phyloP scores from a whole-genome alignment of 129 eudicot genomes.

The Saposhnikovia divaricata region DNA sequence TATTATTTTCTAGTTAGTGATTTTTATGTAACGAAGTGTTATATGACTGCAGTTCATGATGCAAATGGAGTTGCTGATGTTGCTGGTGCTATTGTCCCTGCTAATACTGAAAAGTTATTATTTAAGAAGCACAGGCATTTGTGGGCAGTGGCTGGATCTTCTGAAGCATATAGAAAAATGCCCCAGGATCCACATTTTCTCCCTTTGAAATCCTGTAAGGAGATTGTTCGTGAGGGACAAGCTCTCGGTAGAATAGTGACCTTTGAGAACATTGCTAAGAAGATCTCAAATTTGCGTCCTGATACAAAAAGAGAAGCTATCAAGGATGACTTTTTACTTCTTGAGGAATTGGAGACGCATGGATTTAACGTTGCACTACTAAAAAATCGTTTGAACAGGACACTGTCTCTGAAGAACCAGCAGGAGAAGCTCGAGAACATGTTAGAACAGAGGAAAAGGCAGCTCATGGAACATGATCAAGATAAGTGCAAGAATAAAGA shows the following conservation, averaged over 20 bases:
- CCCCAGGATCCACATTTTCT: not conserved
- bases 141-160: not conserved
- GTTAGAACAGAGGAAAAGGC: not conserved
- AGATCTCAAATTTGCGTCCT: not conserved
- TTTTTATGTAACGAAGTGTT: not conserved
- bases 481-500: not conserved
- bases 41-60: not conserved
- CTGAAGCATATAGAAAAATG: too few relatives aligned
- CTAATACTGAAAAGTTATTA: not conserved
- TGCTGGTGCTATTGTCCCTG: not conserved
- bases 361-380: not conserved
- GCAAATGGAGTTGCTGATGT: not conserved
- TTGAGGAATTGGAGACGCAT: not conserved
- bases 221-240: not conserved
- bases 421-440: not conserved
- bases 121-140: not conserved
- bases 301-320: not conserved
- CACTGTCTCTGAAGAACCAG: not conserved
- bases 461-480: not conserved
- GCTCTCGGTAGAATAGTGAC: not conserved
- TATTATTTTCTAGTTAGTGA: too few relatives aligned
- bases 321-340: not conserved
- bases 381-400: not conserved
- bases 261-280: not conserved
- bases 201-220: not conserved